Conservation (phyloP, 129 eudicot genomes). For the Centaurea solstitialis region DNA sequence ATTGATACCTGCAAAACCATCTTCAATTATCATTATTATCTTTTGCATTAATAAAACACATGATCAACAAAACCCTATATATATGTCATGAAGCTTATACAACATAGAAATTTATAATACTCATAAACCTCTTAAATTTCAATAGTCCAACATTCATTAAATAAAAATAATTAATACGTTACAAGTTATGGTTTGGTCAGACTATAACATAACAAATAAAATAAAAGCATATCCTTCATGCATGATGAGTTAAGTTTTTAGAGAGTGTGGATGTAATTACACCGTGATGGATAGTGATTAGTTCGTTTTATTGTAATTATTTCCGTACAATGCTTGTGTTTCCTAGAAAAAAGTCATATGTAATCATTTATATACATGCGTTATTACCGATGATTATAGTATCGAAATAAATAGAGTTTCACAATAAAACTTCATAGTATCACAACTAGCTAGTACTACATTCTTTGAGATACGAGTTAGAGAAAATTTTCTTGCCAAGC, state of each 20-base stretch:
- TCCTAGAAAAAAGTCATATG: too few species aligned
- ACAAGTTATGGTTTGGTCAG: neutral
- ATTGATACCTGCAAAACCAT: constrained; percentile 60
- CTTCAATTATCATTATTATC: neutral
- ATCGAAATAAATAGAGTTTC: too few species aligned
- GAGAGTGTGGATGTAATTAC: too few species aligned
- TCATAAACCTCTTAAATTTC: neutral
- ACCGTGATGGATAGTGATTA: too few species aligned
- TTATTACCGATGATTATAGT: neutral
- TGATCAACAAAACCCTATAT: too few species aligned
- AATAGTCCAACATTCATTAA: neutral
- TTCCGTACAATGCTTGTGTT: too few species aligned
- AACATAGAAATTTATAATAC: neutral
- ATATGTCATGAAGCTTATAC: neutral
- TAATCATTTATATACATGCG: neutral
- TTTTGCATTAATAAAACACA: neutral
- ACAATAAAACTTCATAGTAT: too few species aligned
- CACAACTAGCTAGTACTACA: neutral
- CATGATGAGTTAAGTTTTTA: neutral
- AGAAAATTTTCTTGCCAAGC: too few species aligned
- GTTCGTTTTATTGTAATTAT: too few species aligned
- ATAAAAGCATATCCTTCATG: neutral
- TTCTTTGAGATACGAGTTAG: too few species aligned
- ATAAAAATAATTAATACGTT: neutral
- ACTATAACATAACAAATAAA: too few species aligned